A percentile compares a stretch with the other conserved stretches of the same genome.
Evolutionary conservation across 306 rosid genomes (phyloP).

Genomic region (Vigna reflexopilosa): DNA sequence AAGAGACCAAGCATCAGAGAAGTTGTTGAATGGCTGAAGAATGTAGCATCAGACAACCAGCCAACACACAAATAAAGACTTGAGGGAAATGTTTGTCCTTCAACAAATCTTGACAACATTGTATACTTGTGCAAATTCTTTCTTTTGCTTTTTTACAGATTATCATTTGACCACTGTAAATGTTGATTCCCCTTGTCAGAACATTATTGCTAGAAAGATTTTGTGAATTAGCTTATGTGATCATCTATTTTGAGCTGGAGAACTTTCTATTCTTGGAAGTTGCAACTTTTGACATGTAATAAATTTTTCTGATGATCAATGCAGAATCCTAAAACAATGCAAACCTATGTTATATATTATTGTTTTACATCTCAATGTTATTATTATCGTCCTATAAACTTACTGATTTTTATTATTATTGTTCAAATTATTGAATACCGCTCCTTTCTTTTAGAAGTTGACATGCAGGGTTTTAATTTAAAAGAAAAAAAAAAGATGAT

Average conservation of each 20-base stretch:
- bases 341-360: constrained; percentile 19
- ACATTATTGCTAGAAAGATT: constrained; percentile 48
- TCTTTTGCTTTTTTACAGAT: constrained; percentile 56
- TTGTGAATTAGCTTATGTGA: constrained; percentile 43
- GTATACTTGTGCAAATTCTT: constrained; percentile 61
- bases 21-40: constrained; percentile 84
- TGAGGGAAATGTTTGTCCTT: constrained; percentile 40
- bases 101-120: constrained; percentile 49
- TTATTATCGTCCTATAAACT: constrained; percentile 11
- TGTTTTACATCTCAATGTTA: constrained; percentile 35
- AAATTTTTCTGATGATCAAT: constrained; percentile 31
- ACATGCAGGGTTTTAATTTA: not conserved
- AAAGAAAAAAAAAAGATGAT: not conserved
- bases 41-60: constrained; percentile 59
- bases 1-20: constrained; percentile 87
- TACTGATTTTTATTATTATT: constrained; percentile 6
- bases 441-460: not conserved
- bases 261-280: constrained; percentile 28
- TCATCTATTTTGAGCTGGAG: constrained; percentile 42
- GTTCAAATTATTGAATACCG: constrained; percentile 2
- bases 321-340: constrained; percentile 16
- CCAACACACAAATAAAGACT: constrained; percentile 56
- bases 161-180: constrained; percentile 57
- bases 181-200: constrained; percentile 45
- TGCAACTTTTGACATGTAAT: not conserved